Evolutionary conservation across 2,329 filamentous ascomycete species (phyloP).

Genomic region (Cladophialophora bantiana): DNA sequence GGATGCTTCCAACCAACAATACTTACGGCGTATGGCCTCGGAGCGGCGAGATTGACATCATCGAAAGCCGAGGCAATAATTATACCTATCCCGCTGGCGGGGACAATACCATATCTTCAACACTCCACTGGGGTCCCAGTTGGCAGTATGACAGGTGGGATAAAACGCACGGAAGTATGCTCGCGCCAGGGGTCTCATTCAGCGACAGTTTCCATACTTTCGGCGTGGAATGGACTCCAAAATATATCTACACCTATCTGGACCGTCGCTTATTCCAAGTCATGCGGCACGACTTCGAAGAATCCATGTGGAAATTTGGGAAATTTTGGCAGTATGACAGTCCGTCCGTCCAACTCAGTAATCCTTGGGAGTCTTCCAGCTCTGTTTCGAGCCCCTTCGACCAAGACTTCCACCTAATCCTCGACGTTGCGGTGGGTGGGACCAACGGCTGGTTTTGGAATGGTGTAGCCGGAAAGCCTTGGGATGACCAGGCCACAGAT

Average conservation of each 20-base stretch:
- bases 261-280: conserved; percentile 45
- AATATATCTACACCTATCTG: conserved; percentile 63
- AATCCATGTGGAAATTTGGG: conserved; percentile 48
- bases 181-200: too few relatives aligned
- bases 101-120: conserved; percentile 53
- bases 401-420: conserved; percentile 75
- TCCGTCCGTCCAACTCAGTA: conserved; percentile 55
- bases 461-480: conserved; percentile 74
- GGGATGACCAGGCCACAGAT: conserved; percentile 72
- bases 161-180: too few relatives aligned
- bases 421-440: conserved; percentile 77
- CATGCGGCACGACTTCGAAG: too few relatives aligned
- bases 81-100: conserved; percentile 50
- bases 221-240: conserved; percentile 61
- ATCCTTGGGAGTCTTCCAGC: too few relatives aligned
- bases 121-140: conserved; percentile 57
- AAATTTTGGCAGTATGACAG: conserved; percentile 55
- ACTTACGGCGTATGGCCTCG: conserved; percentile 61
- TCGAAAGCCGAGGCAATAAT: conserved; percentile 58
- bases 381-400: conserved; percentile 71
- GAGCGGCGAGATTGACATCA: conserved; percentile 63
- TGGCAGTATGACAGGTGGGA: too few relatives aligned
- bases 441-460: conserved; percentile 88
- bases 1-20: conserved; percentile 59
- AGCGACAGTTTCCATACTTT: conserved; percentile 56